A percentile compares a stretch with the other conserved stretches of the same genome.
Evolutionary conservation across 495 filamentous ascomycete genomes (phyloP).

Genomic region (Tuber calosporum): DNA sequence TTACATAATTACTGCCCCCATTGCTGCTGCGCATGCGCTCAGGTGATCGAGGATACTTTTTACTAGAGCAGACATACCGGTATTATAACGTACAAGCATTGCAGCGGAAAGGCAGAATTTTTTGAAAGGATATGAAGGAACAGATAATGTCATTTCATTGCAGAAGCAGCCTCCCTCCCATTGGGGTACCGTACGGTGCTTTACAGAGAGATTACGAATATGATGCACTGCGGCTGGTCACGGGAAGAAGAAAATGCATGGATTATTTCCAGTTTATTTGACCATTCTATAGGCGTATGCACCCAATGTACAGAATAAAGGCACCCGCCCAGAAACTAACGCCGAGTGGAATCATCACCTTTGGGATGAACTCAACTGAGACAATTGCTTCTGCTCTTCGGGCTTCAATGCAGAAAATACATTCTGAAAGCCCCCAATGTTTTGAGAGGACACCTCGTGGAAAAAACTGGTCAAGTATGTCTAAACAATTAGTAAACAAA

Average conservation of each 20-base stretch:
- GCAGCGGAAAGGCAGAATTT: neutral
- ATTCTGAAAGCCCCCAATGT: constrained; percentile 65
- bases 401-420: constrained; percentile 62
- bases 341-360: constrained; percentile 8
- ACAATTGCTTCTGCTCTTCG: constrained; percentile 55
- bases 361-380: constrained; percentile 22
- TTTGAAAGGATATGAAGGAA: neutral
- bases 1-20: neutral
- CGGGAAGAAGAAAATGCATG: constrained; percentile 19
- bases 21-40: neutral
- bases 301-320: neutral
- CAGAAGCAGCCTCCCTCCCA: neutral
- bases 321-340: neutral
- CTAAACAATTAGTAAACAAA: constrained; percentile 45
- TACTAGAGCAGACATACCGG: neutral
- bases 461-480: constrained; percentile 77
- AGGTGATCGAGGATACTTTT: neutral
- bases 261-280: constrained; percentile 1
- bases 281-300: neutral
- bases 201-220: neutral
- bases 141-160: neutral
- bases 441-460: constrained; percentile 55
- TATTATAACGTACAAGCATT: neutral
- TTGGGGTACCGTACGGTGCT: neutral
- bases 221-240: neutral